phyloP scores from a whole-genome alignment of 2,329 filamentous ascomycete genomes.

The Hypoxylon sp. region DNA sequence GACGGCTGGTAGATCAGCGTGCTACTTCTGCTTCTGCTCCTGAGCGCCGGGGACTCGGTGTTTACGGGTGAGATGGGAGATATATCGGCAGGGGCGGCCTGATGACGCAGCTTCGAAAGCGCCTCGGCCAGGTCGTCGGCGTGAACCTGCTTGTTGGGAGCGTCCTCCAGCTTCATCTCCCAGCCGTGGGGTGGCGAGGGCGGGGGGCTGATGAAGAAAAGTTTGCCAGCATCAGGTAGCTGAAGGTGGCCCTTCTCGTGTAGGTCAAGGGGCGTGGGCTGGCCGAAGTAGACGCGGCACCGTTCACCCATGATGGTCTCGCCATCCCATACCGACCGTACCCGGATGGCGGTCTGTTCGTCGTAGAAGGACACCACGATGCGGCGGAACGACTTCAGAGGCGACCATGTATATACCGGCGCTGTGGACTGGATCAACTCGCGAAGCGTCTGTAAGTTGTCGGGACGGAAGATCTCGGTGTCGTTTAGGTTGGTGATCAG shows the following conservation, averaged over 20 bases:
- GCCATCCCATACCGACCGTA: slow-evolving; percentile 79
- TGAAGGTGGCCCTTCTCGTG: slow-evolving; percentile 67
- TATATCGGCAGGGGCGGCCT: slow-evolving; percentile 46
- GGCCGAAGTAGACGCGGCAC: slow-evolving; percentile 76
- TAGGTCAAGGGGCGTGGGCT: slow-evolving; percentile 67
- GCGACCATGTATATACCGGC: slow-evolving; percentile 80
- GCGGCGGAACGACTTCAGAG: slow-evolving; percentile 84
- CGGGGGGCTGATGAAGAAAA: slow-evolving; percentile 79
- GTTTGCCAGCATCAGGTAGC: slow-evolving; percentile 76
- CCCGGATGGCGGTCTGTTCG: slow-evolving; percentile 74
- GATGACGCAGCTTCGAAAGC: slow-evolving; percentile 70
- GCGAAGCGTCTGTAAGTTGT: slow-evolving; percentile 79
- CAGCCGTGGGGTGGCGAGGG: slow-evolving; percentile 76
- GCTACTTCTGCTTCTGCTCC: slow-evolving; percentile 68
- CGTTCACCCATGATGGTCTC: slow-evolving; percentile 77
- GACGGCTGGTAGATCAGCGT: slow-evolving; percentile 74
- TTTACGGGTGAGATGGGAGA: slow-evolving; percentile 57
- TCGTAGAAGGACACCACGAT: slow-evolving; percentile 84
- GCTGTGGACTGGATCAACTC: slow-evolving; percentile 77
- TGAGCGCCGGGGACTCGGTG: slow-evolving; percentile 38
- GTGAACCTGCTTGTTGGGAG: slow-evolving; percentile 76
- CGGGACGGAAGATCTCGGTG: slow-evolving; percentile 77
- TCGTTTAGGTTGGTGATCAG: slow-evolving; percentile 85
- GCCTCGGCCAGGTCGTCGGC: slow-evolving; percentile 76
- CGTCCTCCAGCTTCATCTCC: slow-evolving; percentile 75